Percentiles rank a stretch among this genome's conserved stretches.
Conservation (phyloP, 108 stramenopile genomes). For the Nitzschia sp. region DNA sequence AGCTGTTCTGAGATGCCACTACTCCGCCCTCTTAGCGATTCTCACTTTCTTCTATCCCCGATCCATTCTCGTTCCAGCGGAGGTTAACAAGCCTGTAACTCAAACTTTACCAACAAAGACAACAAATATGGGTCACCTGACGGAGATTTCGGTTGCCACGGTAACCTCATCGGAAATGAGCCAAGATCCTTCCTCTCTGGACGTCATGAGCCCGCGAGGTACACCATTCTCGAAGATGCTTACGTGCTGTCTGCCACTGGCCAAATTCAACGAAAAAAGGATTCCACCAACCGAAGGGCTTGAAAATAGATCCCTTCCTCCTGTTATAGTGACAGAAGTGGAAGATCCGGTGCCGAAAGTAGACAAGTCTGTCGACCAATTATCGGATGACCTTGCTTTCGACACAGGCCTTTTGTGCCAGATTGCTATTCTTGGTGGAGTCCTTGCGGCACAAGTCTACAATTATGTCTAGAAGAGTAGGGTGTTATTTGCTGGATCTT, state of each 20-base stretch:
- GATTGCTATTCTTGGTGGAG: background rate
- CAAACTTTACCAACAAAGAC: too few relatives aligned
- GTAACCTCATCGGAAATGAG: background rate
- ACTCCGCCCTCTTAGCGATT: too few relatives aligned
- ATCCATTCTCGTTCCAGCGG: too few relatives aligned
- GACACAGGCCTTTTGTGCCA: constrained; percentile 1
- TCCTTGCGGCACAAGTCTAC: background rate
- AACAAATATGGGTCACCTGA: background rate
- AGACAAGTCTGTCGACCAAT: background rate
- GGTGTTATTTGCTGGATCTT: background rate
- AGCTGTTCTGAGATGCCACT: too few relatives aligned
- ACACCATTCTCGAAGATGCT: constrained; percentile 1
- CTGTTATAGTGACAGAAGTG: background rate
- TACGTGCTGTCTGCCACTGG: background rate
- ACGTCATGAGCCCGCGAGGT: background rate
- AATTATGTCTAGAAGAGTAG: background rate
- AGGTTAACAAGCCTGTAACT: too few relatives aligned
- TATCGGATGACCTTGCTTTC: background rate
- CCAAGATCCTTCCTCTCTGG: background rate
- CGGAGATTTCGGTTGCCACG: constrained; percentile 1
- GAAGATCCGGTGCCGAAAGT: background rate
- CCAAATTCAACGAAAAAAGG: background rate
- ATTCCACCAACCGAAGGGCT: background rate
- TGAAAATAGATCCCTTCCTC: background rate
- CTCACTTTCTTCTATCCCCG: too few relatives aligned